These are phyloP conservation scores for Hyphopichia burtonii DNA, from an alignment of 1,139 yeast species.

Conservation along the genomic window DNA sequence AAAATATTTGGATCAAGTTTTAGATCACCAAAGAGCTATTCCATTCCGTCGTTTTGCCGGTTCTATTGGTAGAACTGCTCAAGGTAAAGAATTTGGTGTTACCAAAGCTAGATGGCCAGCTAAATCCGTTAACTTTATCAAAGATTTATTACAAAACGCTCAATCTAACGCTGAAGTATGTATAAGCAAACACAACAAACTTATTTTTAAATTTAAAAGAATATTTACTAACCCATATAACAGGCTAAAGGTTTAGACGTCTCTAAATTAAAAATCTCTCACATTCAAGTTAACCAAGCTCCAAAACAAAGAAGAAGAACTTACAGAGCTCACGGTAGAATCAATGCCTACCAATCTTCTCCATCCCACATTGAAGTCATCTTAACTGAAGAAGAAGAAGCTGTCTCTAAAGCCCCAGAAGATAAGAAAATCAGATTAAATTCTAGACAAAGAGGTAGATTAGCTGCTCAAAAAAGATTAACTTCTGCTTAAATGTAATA, in stretches of 20 bases:
- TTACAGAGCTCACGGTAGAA: conserved; percentile 99
- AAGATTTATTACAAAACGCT: conserved; percentile 95
- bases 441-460: conserved; percentile 93
- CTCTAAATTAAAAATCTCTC: conserved; percentile 89
- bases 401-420: conserved; percentile 91
- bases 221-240: too few relatives aligned
- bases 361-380: conserved; percentile 99
- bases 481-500: conserved; percentile 27
- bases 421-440: conserved; percentile 76
- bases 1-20: conserved; percentile 92
- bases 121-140: conserved; percentile 93
- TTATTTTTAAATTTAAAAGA: not conserved
- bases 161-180: conserved; percentile 93
- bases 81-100: conserved; percentile 99
- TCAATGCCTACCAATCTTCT: conserved; percentile 96
- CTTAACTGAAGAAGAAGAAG: conserved; percentile 93
- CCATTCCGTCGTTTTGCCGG: conserved; percentile 98
- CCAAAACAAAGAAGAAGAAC: conserved; percentile 99
- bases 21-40: conserved; percentile 98
- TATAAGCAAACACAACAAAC: conserved; percentile 10
- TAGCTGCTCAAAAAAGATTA: conserved; percentile 74
- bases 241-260: conserved; percentile 95
- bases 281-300: conserved; percentile 99
- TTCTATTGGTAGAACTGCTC: conserved; percentile 98
- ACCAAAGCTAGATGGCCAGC: conserved; percentile 99